A percentile compares a stretch with the other conserved stretches of the same genome.
Conservation (phyloP, 2,329 filamentous ascomycete genomes). For the Penicillium nordicum region DNA sequence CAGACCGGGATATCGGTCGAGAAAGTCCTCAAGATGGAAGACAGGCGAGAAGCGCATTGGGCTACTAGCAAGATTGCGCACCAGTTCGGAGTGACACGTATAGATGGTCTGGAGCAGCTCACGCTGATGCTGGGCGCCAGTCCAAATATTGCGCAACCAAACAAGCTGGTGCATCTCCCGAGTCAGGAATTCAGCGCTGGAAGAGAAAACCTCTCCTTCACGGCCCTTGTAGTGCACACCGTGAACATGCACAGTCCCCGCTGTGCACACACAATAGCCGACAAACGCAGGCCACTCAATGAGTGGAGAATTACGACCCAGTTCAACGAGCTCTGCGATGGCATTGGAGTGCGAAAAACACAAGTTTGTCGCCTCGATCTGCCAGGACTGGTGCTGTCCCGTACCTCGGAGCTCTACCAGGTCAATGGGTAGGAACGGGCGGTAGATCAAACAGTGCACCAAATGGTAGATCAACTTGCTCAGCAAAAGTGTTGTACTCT, state of each 20-base stretch:
- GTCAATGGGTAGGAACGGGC: slow-evolving; percentile 82
- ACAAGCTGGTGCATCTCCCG: slow-evolving; percentile 76
- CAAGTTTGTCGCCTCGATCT: slow-evolving; percentile 84
- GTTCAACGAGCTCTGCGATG: slow-evolving; percentile 76
- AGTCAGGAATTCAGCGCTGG: slow-evolving; percentile 66
- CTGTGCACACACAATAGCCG: slow-evolving; percentile 81
- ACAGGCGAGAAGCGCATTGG: slow-evolving; percentile 72
- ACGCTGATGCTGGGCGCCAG: slow-evolving; percentile 73
- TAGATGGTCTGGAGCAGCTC: slow-evolving; percentile 76
- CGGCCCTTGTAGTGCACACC: slow-evolving; percentile 71
- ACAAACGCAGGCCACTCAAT: slow-evolving; percentile 86
- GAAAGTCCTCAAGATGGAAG: slow-evolving; percentile 84
- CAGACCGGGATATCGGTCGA: slow-evolving; percentile 72
- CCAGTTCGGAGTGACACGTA: slow-evolving; percentile 74
- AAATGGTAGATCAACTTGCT: slow-evolving; percentile 86
- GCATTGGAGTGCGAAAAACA: slow-evolving; percentile 85
- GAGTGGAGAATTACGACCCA: slow-evolving; percentile 68
- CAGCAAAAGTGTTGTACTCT: slow-evolving; percentile 73
- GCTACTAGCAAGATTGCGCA: slow-evolving; percentile 66
- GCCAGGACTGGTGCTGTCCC: slow-evolving; percentile 86
- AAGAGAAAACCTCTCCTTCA: slow-evolving; percentile 62
- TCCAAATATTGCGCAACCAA: slow-evolving; percentile 72
- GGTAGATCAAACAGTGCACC: slow-evolving; percentile 81
- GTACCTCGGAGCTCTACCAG: slow-evolving; percentile 74
- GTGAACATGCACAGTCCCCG: slow-evolving; percentile 83